Evolutionary conservation across 768 basidiomycete species (phyloP), one percentile per base, ranked within the genome.

Genomic region (Mycena indigotica): DNA sequence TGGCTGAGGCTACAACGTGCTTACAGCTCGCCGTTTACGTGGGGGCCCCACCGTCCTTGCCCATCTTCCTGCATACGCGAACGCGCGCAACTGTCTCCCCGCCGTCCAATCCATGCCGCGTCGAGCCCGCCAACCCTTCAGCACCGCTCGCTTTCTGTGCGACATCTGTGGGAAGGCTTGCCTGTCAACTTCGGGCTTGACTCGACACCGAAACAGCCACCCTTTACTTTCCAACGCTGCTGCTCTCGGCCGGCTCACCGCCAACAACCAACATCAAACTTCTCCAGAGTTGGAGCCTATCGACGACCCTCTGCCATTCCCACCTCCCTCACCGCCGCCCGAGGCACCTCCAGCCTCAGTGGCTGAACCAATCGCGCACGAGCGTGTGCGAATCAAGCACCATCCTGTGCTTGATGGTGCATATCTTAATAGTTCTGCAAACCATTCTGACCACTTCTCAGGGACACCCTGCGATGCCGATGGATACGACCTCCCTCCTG

Each of bases 381-480:
- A 3, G n/a, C 19, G 45, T 4, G 44, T 24, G n/a, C 35, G 5
- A 4, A 50, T 30, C 17, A 24, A 53, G 32, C 26, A 35, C 3
- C 60, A 61, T 46, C 48, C 55, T 5, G 26, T 61, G 6, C n/a
- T 61, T 2, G 60, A 61, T n/a, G 60, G 60, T 57, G 26, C 4
- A 23, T 50, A 10, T 48, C 16, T 21, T 29, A 16, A 8, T 26
- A 8, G 21, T 13, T 49, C 21, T 45, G 13, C 21, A 26, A 23
- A n/a, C n/a, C n/a, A n/a, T n/a, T n/a, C 21, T 50, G 1, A 41
- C 28, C 5, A 16, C n/a, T 19, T 23, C 52, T 49, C 25, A 64
- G 63, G 62, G 4, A 52, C 52, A 1, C 63, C 59, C 2, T 64
- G 63, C 32, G 60, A 64, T 32, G 8, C 12, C 6, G 35, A 61